Base-by-base conservation (phyloP, 1,284 basidiomycete genomes). In the Xanthoconium separans region DNA sequence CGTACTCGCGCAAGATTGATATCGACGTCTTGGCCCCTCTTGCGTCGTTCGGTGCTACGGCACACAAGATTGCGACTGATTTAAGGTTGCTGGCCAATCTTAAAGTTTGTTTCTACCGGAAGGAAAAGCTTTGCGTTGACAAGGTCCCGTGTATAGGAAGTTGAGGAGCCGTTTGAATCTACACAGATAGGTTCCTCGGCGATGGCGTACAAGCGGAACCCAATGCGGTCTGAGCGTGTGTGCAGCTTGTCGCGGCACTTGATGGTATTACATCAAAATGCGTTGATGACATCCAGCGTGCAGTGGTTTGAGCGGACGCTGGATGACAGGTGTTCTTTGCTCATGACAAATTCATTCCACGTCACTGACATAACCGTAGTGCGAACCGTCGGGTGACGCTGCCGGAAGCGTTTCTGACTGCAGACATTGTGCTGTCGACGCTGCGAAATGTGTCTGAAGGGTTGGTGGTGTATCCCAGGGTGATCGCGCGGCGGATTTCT, bases 151-250 rank as follows among this genome's bases (percentile, higher is more conserved):
- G 48, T 30, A 31, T 58, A 89, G 86, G 97, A 99, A 83, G 80
- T 99, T 45, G 97, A 99, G 75, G 97, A 99, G 70, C 97, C 97
- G 0, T 99, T 99, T 71, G 97, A 99, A 74, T 93, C 94, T 60
- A 96, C 96, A 50, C 97, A 99, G 77, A 99, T 99, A 63, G 97
- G 97, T n/a, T 92, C 89, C 10, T 93, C 91, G 2, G 95, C 95
- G 16, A 99, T 99, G 96, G 96, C 97, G 3, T 99, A 99, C 85
- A 99, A 99, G 78, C 85, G 97, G 57, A 99, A 99, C 75, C 97
- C 97, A 2, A 99, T 99, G 97, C 92, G 97, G 53, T 95, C 86
- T 57, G 97, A 99, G 75, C 90, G 97, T 45, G 91, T 98, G 49
- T 99, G 97, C 79, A 95, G 91, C 64, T 83, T 99, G 44, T 82